Base-by-base conservation (phyloP, 2,329 filamentous ascomycete genomes). In the Polychaeton citri region DNA sequence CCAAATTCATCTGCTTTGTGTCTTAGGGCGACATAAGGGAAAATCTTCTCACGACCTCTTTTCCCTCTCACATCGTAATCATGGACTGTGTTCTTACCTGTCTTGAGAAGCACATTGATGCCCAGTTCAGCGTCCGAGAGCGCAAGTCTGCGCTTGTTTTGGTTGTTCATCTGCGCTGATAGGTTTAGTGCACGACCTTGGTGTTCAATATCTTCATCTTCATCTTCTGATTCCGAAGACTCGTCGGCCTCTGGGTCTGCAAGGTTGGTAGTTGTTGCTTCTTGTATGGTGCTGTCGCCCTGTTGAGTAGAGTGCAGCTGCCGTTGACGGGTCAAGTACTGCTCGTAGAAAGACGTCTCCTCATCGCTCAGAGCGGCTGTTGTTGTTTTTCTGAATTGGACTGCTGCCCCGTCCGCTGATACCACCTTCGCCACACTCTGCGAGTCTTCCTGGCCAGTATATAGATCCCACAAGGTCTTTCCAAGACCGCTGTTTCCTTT, bases 61-160 rank as follows among this genome's bases (percentile, higher is more conserved):
- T 94, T 95, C 21, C 81, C 82, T 28, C 85, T 73, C 2, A 95
- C 81, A 52, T 95, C 85, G 48, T 83, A 98, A 58, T 98, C 90
- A 55, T 90, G 83, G n/a, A 92, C 77, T 15, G 30, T 12, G 10
- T 80, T 82, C 54, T 87, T 92, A 12, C 49, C 47, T 47, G 82
- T 80, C 47, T 90, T 83, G 28, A 96, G 70, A 7, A 98, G 67
- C 33, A 98, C 75, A 46, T 92, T 95, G 45, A 96, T 77, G 13
- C 90, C 90, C 3, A 96, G 68, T 48, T 96, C 90, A 44, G 88
- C 84, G 46, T 95, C 87, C 36, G 76, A 87, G 26, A 93, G 66
- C 0, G 82, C 83, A 17, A 88, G 73, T 57, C 94, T 94, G 55
- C 85, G 88, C 41, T 85, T 76, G 41, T 48, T 50, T 43, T 81